Evolutionary conservation across 495 filamentous ascomycete genomes (phyloP).

Genomic region (Aspergillus asperescens): DNA sequence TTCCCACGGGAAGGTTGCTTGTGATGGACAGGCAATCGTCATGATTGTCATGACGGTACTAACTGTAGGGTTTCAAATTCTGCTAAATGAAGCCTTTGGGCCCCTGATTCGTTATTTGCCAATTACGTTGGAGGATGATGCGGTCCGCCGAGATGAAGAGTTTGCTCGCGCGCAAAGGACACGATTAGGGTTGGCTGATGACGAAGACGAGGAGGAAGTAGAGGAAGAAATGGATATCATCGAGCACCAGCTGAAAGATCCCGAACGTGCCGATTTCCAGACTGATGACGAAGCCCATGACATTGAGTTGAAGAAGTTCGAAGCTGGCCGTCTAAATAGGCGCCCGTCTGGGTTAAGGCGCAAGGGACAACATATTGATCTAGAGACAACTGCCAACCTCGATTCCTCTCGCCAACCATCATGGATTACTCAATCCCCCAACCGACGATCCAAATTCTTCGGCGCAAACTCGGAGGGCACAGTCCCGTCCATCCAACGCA

Average conservation of each 20-base stretch:
- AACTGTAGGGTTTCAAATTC: conserved; percentile 74
- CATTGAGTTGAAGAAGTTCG: conserved; percentile 58
- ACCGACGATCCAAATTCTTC: conserved; percentile 41
- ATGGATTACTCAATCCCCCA: conserved; percentile 37
- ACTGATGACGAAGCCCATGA: conserved; percentile 42
- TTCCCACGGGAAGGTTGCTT: conserved; percentile 50
- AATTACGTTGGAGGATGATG: conserved; percentile 93
- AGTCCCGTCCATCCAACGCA: conserved; percentile 28
- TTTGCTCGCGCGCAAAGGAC: conserved; percentile 74
- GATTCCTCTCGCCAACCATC: conserved; percentile 25
- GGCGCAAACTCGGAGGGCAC: conserved; percentile 28
- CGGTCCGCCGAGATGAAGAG: conserved; percentile 79
- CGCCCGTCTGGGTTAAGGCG: conserved; percentile 15
- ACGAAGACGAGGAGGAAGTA: neutral
- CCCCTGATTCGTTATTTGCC: conserved; percentile 86
- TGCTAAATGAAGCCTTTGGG: conserved; percentile 79
- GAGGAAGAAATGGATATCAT: conserved; percentile 27
- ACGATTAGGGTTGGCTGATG: conserved; percentile 42
- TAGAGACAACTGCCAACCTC: conserved; percentile 16
- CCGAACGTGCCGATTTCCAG: conserved; percentile 30
- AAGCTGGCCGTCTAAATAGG: conserved; percentile 18
- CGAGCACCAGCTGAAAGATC: conserved; percentile 44
- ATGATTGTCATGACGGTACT: conserved; percentile 73
- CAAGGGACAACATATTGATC: conserved; percentile 13
- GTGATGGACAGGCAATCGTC: conserved; percentile 77